Conservation (phyloP, 2,329 filamentous ascomycete species). For the Grosmannia serpens region DNA sequence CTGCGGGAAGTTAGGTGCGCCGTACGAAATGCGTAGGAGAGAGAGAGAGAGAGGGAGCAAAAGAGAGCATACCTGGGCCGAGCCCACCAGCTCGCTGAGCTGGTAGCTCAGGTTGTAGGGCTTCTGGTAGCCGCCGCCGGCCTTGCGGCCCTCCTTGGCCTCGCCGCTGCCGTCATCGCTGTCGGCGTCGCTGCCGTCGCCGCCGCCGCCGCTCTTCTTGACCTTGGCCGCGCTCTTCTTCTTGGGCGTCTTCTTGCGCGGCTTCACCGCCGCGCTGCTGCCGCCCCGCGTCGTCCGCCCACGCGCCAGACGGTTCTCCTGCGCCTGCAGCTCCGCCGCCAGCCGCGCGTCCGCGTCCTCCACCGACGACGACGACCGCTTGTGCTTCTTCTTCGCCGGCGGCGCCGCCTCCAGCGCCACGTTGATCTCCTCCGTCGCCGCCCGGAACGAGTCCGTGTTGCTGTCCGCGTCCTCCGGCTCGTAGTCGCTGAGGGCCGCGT, state of each 20-base stretch:
- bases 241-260: slow-evolving; percentile 56
- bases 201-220: slow-evolving; percentile 69
- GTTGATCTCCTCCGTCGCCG: slow-evolving; percentile 25
- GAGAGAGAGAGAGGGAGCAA: neutral
- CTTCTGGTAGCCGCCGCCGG: slow-evolving; percentile 89
- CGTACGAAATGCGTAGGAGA: neutral
- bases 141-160: slow-evolving; percentile 62
- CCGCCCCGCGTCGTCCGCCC: slow-evolving; percentile 69
- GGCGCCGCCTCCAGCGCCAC: slow-evolving; percentile 19
- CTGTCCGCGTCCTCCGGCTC: slow-evolving; percentile 19
- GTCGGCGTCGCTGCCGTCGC: slow-evolving; percentile 56
- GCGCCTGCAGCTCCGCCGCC: slow-evolving; percentile 79
- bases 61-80: slow-evolving; percentile 42
- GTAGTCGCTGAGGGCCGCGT: slow-evolving; percentile 19
- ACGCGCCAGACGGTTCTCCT: slow-evolving; percentile 64
- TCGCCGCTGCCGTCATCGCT: slow-evolving; percentile 53
- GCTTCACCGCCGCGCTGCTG: slow-evolving; percentile 43
- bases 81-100: slow-evolving; percentile 58
- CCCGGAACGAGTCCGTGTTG: slow-evolving; percentile 20
- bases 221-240: slow-evolving; percentile 72
- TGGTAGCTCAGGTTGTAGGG: slow-evolving; percentile 63
- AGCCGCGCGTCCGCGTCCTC: slow-evolving; percentile 76
- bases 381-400: slow-evolving; percentile 54
- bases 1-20: slow-evolving; percentile 27
- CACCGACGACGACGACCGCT: slow-evolving; percentile 40